Evolutionary conservation across 352 stramenopile genomes (phyloP), one percentile per base, ranked within the genome.

Genomic region (Blastocystis sp.): DNA sequence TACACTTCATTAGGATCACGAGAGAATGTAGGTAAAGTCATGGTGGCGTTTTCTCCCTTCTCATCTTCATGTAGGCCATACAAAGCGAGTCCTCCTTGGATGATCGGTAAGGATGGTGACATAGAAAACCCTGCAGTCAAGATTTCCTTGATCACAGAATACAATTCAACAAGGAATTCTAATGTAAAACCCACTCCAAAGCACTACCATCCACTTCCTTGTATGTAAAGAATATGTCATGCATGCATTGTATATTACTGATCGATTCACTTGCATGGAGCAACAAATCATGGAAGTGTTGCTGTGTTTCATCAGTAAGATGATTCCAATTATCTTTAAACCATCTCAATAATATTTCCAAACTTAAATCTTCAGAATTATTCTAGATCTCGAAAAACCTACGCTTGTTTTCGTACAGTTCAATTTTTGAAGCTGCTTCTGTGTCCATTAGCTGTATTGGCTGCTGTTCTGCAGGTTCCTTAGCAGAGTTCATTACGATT

Each of bases 271-370:
- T 16, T 37, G 29, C 21, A n/a, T 69, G 29, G 14, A 32, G 21
- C 16, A 69, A 0, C 14, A 29, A 35, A 37, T 16, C 14, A 35
- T 63, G 24, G 29, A 80, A 27, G 7, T 24, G 0, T 14, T 61
- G 7, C 16, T n/a, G 32, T 59, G 32, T 29, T 39, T 80, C 69
- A 5, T n/a, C n/a, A 61, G 12, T 35, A 9, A 80, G 29, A 9
- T 52, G 9, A 21, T 37, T 35, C 37, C 69, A 59, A 61, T 80
- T 49, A 52, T 61, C 16, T 29, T 80, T 39, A 63, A 61, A 61
- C 69, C 69, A 80, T 35, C 39, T 54, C 29, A 78, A 14, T 3
- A 80, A 27, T 16, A 57, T 80, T 21, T 54, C 66, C 29, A 27
- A 27, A 57, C 0, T 21, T 19, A 35, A 37, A 0, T 54, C 32